Conservation (phyloP, 2,329 filamentous ascomycete genomes). For the Talaromyces islandicus region DNA sequence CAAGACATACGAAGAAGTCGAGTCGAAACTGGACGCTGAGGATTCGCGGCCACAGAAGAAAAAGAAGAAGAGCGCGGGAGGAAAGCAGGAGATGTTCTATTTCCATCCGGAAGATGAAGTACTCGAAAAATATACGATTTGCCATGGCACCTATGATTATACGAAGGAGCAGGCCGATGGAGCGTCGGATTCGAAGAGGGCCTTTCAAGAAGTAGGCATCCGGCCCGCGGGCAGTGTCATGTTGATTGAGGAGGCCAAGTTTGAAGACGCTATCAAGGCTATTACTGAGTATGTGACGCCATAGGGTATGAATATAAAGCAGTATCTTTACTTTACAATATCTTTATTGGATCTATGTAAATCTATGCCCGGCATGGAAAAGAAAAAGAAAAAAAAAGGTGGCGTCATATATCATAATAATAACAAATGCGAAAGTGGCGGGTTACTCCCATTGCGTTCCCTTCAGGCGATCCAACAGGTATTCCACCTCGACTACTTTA, state of each 20-base stretch:
- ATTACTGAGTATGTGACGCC: constrained; percentile 67
- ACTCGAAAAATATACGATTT: constrained; percentile 68
- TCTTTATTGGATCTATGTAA: not conserved
- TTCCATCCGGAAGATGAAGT: constrained; percentile 97
- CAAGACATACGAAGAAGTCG: constrained; percentile 86
- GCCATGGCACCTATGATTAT: constrained; percentile 67
- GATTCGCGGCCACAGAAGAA: constrained; percentile 59
- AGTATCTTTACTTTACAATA: not conserved
- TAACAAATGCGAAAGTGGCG: not conserved
- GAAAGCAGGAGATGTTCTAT: constrained; percentile 60
- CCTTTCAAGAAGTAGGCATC: constrained; percentile 90
- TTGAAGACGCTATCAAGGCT: constrained; percentile 68
- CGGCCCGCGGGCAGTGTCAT: constrained; percentile 79
- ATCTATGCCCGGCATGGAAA: not conserved
- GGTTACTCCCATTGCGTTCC: constrained; percentile 44
- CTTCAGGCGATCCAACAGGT: constrained; percentile 84
- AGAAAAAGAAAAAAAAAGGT: not conserved
- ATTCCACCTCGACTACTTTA: constrained; percentile 98
- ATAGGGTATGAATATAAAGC: not conserved
- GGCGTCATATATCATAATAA: not conserved
- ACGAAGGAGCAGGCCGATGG: constrained; percentile 71
- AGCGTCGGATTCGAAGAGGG: constrained; percentile 82
- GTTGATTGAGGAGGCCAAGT: constrained; percentile 73
- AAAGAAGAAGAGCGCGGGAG: constrained; percentile 48
- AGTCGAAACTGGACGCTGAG: constrained; percentile 69